These are phyloP conservation scores for Gentiana dahurica DNA, from an alignment of 257 asterid species.

Conservation along the genomic window DNA sequence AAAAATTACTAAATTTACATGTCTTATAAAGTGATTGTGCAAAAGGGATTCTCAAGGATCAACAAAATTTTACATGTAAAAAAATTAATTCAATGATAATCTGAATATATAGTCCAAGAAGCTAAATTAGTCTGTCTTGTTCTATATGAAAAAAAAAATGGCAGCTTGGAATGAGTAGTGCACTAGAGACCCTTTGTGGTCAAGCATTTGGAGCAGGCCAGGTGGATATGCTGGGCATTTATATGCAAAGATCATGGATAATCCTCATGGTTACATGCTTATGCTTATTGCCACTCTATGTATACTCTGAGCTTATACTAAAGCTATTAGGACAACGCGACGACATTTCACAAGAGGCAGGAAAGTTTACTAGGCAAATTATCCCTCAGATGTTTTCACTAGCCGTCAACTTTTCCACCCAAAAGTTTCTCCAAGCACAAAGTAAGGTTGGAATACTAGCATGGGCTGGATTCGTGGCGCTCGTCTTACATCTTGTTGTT, in stretches of 20 bases:
- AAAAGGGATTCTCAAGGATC: no score
- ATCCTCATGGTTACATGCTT: slow-evolving; percentile 54
- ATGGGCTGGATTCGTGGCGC: slow-evolving; percentile 65
- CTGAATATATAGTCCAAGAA: no score
- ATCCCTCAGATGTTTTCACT: slow-evolving; percentile 58
- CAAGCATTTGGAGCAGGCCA: slow-evolving; percentile 97
- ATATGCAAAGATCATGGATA: slow-evolving; percentile 88
- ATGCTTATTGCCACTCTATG: slow-evolving; percentile 61
- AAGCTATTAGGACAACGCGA: slow-evolving; percentile 63
- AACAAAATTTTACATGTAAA: no score
- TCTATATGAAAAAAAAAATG: no score
- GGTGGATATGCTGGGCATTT: slow-evolving; percentile 57
- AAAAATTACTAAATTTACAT: no score
- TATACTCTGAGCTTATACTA: slow-evolving; percentile 45
- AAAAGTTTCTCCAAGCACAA: slow-evolving; percentile 90
- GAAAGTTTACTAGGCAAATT: slow-evolving; percentile 50
- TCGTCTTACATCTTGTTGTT: slow-evolving; percentile 13
- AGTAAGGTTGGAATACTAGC: slow-evolving; percentile 69
- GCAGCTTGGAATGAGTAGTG: slow-evolving; percentile 97
- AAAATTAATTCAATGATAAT: no score
- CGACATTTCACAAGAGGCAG: slow-evolving; percentile 80
- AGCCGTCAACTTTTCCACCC: slow-evolving; percentile 81
- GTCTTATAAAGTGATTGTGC: no score
- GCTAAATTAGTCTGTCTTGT: no score
- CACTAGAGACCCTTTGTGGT: slow-evolving; percentile 87